Evolutionary conservation across 208 protist genomes (phyloP).

Genomic region (Leishmania turanica): DNA sequence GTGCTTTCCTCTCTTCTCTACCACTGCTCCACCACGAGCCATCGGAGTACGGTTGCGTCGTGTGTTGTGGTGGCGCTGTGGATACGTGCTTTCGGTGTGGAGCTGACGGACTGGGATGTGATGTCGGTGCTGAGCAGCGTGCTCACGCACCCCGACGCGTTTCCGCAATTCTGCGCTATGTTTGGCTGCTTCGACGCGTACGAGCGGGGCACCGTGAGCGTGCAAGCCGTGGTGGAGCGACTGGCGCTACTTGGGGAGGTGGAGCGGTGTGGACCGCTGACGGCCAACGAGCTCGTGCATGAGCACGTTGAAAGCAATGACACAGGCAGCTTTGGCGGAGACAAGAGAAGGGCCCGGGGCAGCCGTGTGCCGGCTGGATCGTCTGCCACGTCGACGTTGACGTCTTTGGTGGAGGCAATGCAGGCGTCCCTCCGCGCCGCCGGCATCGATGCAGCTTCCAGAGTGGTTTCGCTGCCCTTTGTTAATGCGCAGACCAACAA

Average conservation of each 20-base stretch:
- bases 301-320: not conserved
- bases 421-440: conserved; percentile 38
- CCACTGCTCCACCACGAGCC: conserved; percentile 53
- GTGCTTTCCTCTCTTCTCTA: conserved; percentile 79
- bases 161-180: conserved; percentile 57
- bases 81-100: conserved; percentile 71
- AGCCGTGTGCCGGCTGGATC: not conserved
- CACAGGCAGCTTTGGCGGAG: not conserved
- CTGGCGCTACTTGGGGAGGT: conserved; percentile 43
- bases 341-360: not conserved
- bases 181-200: conserved; percentile 52
- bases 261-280: not conserved
- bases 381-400: conserved; percentile 12
- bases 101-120: conserved; percentile 82
- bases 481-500: conserved; percentile 65
- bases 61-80: conserved; percentile 71
- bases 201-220: conserved; percentile 45
- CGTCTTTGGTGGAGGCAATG: conserved; percentile 50
- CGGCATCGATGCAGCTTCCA: conserved; percentile 33
- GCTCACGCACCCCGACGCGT: conserved; percentile 51
- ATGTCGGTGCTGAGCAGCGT: conserved; percentile 47
- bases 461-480: conserved; percentile 40
- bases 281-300: not conserved
- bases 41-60: conserved; percentile 34
- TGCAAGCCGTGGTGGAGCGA: conserved; percentile 50